These are phyloP conservation scores for Tricholoma sp. DNA, from an alignment of 768 basidiomycete genomes.

Conservation along the genomic window DNA sequence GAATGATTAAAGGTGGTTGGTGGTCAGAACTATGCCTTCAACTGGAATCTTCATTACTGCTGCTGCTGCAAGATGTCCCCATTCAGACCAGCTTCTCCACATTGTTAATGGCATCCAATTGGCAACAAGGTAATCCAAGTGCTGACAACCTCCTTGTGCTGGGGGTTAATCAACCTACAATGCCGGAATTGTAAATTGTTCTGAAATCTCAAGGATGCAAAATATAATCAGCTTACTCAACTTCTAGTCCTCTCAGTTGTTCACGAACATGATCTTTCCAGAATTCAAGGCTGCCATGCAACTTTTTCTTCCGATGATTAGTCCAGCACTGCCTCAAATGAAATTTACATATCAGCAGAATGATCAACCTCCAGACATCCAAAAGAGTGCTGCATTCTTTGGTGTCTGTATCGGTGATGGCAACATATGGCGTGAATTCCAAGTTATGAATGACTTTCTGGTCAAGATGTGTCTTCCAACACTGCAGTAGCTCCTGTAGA, in stretches of 20 bases:
- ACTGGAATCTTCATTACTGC: background rate
- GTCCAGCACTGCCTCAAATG: background rate
- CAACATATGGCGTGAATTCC: background rate
- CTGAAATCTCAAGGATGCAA: no score
- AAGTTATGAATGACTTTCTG: no score
- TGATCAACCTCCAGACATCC: background rate
- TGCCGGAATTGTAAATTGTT: no score
- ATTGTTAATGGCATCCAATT: background rate
- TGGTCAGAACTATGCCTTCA: background rate
- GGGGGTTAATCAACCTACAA: no score
- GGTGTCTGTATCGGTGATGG: background rate
- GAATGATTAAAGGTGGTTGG: background rate
- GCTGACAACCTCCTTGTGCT: background rate
- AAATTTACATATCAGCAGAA: background rate
- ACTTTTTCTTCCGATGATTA: background rate
- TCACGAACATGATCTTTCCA: background rate
- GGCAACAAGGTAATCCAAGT: background rate
- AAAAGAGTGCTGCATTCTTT: background rate
- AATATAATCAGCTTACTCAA: background rate
- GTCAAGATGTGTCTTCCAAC: background rate
- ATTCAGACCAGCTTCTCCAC: background rate
- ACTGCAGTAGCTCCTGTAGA: background rate
- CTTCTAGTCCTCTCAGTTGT: background rate
- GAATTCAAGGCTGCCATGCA: background rate
- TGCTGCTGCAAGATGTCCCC: background rate